Conservation (phyloP, 2,329 filamentous ascomycete species). For the Monosporascus ibericus region DNA sequence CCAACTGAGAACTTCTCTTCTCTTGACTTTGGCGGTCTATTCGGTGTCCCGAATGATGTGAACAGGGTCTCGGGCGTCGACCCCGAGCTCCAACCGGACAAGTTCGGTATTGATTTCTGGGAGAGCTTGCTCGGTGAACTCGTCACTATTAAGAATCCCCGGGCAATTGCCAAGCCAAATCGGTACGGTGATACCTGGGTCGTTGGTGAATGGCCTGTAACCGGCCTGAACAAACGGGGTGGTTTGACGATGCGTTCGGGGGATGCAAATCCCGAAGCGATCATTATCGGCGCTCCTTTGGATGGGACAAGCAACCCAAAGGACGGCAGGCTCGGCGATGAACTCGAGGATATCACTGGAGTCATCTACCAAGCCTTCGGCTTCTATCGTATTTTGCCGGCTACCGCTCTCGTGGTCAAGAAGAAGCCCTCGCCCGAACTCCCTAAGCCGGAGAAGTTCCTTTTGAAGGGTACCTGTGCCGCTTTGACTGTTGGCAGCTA, state of each 20-base stretch:
- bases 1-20: constrained; percentile 56
- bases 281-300: constrained; percentile 58
- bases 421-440: constrained; percentile 37
- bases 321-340: constrained; percentile 58
- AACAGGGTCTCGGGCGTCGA: constrained; percentile 53
- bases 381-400: constrained; percentile 62
- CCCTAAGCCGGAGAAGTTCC: constrained; percentile 45
- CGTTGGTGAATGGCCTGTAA: constrained; percentile 56
- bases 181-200: constrained; percentile 65
- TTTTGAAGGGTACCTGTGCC: constrained; percentile 49
- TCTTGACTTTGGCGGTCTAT: constrained; percentile 60
- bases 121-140: constrained; percentile 62
- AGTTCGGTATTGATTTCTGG: constrained; percentile 69
- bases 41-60: constrained; percentile 57
- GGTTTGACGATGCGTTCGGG: constrained; percentile 57
- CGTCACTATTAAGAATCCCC: constrained; percentile 54
- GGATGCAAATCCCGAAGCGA: constrained; percentile 65
- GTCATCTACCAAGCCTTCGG: constrained; percentile 60
- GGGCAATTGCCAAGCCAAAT: constrained; percentile 55
- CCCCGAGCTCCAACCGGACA: constrained; percentile 51
- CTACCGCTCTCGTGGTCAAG: constrained; percentile 48
- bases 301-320: constrained; percentile 57
- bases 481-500: constrained; percentile 60
- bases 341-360: constrained; percentile 61
- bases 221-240: constrained; percentile 56